Base-by-base conservation (phyloP, 768 basidiomycete species). In the Mycena haematopus region DNA sequence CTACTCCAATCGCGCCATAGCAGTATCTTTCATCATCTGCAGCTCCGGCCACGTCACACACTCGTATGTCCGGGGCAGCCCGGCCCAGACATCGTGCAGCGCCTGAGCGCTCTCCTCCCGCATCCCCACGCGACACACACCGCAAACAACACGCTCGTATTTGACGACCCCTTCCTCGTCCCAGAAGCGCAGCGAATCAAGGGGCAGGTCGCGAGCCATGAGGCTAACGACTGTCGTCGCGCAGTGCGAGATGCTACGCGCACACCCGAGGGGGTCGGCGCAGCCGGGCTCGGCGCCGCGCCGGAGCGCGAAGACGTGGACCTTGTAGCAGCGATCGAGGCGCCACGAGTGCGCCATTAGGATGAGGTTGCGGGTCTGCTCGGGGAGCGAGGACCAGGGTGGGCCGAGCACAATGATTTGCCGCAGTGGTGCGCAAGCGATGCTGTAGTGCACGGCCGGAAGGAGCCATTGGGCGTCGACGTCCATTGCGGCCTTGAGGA, bases 381-480 rank as follows among this genome's bases (percentile, higher is more conserved):
- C n/a, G 2, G 42, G 42, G 19, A 42, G 42, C 8, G n/a, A 17
- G 10, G 42, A 21, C 42, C 42, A 42, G 1, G 42, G 42, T 6
- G 42, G 6, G 6, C 42, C 42, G 19, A 42, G 42, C 19, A 42
- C 42, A 17, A 42, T 42, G n/a, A 42, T 42, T 17, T 42, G 42
- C n/a, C 42, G 42, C 6, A 42, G n/a, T 14, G 42, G 42, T n/a
- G 42, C 42, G n/a, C 42, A 42, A 17, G 42, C 19, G 6, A 44
- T 17, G 31, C 21, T 17, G 33, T 56, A 56, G 45, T 47, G 45
- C 21, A 31, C 25, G 1, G 22, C 21, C 1, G 55, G 55, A 21
- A 56, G 45, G 1, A 56, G 21, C 55, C 55, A 56, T 5, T 14
- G 11, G 2, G 55, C 55, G 4, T 45, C 45, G 21, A 56, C 55